A percentile compares a stretch with the other conserved stretches of the same genome.
phyloP scores from a whole-genome alignment of 2,329 filamentous ascomycete species.

The Colletotrichum sp. region DNA sequence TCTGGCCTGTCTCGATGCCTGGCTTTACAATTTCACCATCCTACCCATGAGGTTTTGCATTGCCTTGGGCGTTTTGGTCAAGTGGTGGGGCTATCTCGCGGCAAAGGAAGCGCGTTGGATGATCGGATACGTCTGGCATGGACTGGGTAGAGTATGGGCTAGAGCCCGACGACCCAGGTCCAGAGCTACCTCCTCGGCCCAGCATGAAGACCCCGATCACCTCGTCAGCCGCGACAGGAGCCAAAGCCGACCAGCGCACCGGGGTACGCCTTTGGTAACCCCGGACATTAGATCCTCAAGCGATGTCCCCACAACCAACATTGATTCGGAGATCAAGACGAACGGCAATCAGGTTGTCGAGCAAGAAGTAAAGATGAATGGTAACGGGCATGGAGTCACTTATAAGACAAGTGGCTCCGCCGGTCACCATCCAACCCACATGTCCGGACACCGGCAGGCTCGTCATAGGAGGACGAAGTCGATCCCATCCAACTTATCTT shows the following conservation, averaged over 20 bases:
- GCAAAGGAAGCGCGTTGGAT: slow-evolving; percentile 75
- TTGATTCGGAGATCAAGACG: neutral
- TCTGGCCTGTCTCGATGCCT: slow-evolving; percentile 90
- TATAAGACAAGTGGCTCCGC: slow-evolving; percentile 6
- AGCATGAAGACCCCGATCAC: neutral
- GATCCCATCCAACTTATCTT: slow-evolving; percentile 80
- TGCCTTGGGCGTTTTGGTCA: slow-evolving; percentile 74
- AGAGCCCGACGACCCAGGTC: slow-evolving; percentile 45
- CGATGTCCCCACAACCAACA: neutral
- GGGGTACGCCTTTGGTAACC: neutral
- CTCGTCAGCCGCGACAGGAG: slow-evolving; percentile 10
- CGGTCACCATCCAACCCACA: slow-evolving; percentile 20
- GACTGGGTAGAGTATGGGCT: slow-evolving; percentile 75
- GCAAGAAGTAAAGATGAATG: slow-evolving; percentile 2
- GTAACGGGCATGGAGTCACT: slow-evolving; percentile 6
- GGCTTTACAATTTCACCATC: slow-evolving; percentile 96
- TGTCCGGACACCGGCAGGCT: slow-evolving; percentile 30
- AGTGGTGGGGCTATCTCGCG: slow-evolving; percentile 79
- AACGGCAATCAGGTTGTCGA: slow-evolving; percentile 29
- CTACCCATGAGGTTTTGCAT: slow-evolving; percentile 86
- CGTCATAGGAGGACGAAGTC: slow-evolving; percentile 80
- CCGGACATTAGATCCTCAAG: neutral
- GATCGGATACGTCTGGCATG: slow-evolving; percentile 77
- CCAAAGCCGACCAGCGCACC: neutral
- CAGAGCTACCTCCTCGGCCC: neutral